These are phyloP conservation scores for Candida argentea DNA, from an alignment of 805 yeast genomes.

Conservation along the genomic window DNA sequence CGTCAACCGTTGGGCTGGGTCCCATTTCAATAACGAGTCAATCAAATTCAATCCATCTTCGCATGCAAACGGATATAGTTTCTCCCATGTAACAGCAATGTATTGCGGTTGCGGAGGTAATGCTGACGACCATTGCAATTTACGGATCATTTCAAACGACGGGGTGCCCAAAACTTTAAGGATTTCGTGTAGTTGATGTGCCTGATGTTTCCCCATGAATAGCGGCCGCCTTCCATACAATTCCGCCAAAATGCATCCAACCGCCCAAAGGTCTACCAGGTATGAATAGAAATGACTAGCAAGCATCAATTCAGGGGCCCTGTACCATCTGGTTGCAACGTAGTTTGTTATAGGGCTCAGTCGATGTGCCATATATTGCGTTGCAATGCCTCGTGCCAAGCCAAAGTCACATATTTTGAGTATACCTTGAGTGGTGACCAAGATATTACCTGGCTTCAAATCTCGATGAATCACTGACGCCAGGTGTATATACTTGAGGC, in stretches of 20 bases:
- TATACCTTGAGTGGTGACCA: slow-evolving; percentile 63
- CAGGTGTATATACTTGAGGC: slow-evolving; percentile 79
- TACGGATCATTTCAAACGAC: slow-evolving; percentile 29
- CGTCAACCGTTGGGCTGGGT: slow-evolving; percentile 40
- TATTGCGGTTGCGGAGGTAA: slow-evolving; percentile 34
- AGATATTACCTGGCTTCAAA: slow-evolving; percentile 82
- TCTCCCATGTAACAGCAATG: slow-evolving; percentile 31
- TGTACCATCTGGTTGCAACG: slow-evolving; percentile 92
- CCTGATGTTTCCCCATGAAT: slow-evolving; percentile 64
- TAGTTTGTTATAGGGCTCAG: slow-evolving; percentile 58
- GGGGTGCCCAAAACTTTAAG: slow-evolving; percentile 68
- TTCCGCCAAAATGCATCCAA: slow-evolving; percentile 85
- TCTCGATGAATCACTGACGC: slow-evolving; percentile 92
- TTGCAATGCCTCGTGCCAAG: slow-evolving; percentile 66
- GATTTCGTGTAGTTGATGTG: slow-evolving; percentile 64
- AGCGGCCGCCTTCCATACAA: slow-evolving; percentile 71
- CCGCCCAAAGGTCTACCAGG: slow-evolving; percentile 84
- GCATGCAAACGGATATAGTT: slow-evolving; percentile 55
- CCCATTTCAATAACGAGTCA: slow-evolving; percentile 53
- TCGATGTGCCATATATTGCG: slow-evolving; percentile 18
- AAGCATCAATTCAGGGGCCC: slow-evolving; percentile 85
- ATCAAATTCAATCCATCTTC: slow-evolving; percentile 42
- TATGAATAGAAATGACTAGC: slow-evolving; percentile 51
- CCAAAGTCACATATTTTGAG: slow-evolving; percentile 93
- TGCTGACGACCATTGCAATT: slow-evolving; percentile 18